Base-by-base conservation (phyloP, 2,329 filamentous ascomycete genomes). In the Stylonectria norvegica region DNA sequence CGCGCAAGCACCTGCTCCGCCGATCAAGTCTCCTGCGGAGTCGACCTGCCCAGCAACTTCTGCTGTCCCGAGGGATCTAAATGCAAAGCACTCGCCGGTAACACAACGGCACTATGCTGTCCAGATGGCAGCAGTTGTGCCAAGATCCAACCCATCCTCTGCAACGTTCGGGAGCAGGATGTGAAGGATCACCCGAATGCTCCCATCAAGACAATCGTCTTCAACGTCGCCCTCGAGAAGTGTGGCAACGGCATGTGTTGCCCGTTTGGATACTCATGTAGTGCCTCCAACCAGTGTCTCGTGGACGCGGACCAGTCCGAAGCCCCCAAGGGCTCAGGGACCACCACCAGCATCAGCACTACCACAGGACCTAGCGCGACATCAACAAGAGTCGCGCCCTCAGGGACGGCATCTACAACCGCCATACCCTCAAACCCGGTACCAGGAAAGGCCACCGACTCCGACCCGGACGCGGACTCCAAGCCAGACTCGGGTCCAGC, bases 31-130 rank as follows among this genome's bases (percentile, higher is more conserved):
- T 69, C 71, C 49, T 88, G 84, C 58, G 63, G 73, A 17, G 58
- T 65, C 19, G 69, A 66, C 20, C 70, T 86, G 16, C 82, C 84
- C 2, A 68, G 67, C 36, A 71, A 75, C 58, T 87, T 89, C 59
- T 89, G 85, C 69, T 90, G 86, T 57, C 63, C 73, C 4, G 45
- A 63, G 19, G 63, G 60, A 14, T 66, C 71, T 5, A 70, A 58
- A 3, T 90, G 86, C 64, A 67, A 79, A 28, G 54, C 72, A 2
- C 72, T 89, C 33, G 82, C 82, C 9, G 77, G 68, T n/a, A 67
- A 71, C 31, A 83, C 82, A 5, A 86, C 84, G 0, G 72, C 83
- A 11, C 67, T 89, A 34, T 90, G 86, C 68, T 90, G 86, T 58
- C 85, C 85, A 1, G 49, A 61, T 2, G 76, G 72, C 23, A 55